Conservation (phyloP, 495 filamentous ascomycete genomes). For the Penicillium dipodomyicola region DNA sequence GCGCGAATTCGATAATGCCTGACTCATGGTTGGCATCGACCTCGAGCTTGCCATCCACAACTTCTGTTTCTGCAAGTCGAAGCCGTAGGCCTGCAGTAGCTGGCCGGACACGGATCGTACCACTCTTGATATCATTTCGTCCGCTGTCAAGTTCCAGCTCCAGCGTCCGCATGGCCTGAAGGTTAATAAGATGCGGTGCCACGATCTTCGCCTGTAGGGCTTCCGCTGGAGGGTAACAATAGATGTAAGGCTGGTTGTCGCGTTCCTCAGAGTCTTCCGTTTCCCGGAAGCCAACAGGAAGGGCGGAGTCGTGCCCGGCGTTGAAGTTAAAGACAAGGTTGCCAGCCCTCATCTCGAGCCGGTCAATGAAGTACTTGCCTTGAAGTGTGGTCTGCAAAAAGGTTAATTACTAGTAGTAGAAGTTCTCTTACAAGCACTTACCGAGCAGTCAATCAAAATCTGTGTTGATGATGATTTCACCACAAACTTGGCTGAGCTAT, state of each 20-base stretch:
- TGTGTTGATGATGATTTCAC: slow-evolving; percentile 42
- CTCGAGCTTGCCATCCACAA: slow-evolving; percentile 53
- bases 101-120: slow-evolving; percentile 70
- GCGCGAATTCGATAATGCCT: slow-evolving; percentile 64
- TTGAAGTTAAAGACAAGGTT: slow-evolving; percentile 63
- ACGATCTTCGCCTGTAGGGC: slow-evolving; percentile 50
- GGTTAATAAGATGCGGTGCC: slow-evolving; percentile 54
- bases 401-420: slow-evolving; percentile 23
- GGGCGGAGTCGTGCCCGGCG: slow-evolving; percentile 31
- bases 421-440: slow-evolving; percentile 17
- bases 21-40: slow-evolving; percentile 58
- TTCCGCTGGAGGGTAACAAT: slow-evolving; percentile 49
- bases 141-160: slow-evolving; percentile 73
- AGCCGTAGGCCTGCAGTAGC: slow-evolving; percentile 86
- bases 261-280: slow-evolving; percentile 35
- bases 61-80: slow-evolving; percentile 65
- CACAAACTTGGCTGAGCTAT: slow-evolving; percentile 30
- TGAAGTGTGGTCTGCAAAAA: slow-evolving; percentile 56
- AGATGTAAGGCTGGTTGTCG: slow-evolving; percentile 43
- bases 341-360: slow-evolving; percentile 61
- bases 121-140: slow-evolving; percentile 68
- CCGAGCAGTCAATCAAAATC: slow-evolving; percentile 41
- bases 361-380: slow-evolving; percentile 74
- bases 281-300: slow-evolving; percentile 46
- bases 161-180: slow-evolving; percentile 72